phyloP scores from a whole-genome alignment of 208 protist genomes.

The Wallacemonas sp. region DNA sequence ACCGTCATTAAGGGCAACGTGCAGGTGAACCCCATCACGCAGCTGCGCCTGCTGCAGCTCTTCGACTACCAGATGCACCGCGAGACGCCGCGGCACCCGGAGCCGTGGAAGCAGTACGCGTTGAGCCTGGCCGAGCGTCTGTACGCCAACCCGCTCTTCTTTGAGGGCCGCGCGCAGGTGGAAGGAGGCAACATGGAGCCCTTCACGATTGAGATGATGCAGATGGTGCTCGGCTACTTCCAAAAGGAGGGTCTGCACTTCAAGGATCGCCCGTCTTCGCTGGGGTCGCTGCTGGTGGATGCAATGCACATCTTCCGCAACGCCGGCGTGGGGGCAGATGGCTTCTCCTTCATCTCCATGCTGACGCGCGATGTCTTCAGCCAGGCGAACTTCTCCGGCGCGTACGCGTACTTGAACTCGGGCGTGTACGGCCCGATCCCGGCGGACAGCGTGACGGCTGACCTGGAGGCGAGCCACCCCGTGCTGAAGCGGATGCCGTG shows the following conservation, averaged over 20 bases:
- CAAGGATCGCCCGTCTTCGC: conserved; percentile 69
- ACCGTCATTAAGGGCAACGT: conserved; percentile 92
- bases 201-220: conserved; percentile 69
- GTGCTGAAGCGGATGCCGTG: conserved; percentile 18
- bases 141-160: conserved; percentile 85
- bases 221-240: conserved; percentile 81
- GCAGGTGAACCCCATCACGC: conserved; percentile 81
- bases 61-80: conserved; percentile 73
- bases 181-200: conserved; percentile 75
- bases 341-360: conserved; percentile 80
- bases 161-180: conserved; percentile 60
- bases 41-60: conserved; percentile 84
- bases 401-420: conserved; percentile 37
- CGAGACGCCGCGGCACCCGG: conserved; percentile 53
- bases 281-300: conserved; percentile 78
- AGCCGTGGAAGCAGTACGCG: conserved; percentile 50
- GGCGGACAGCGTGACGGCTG: background rate
- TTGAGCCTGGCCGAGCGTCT: conserved; percentile 65
- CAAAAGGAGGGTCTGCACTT: conserved; percentile 83
- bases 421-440: conserved; percentile 20
- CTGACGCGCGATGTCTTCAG: conserved; percentile 71
- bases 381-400: conserved; percentile 45
- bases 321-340: conserved; percentile 67
- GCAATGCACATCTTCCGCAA: conserved; percentile 83
- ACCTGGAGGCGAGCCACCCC: conserved; percentile 12